Evolutionary conservation across 2,329 filamentous ascomycete species (phyloP).

Genomic region (Penicillium sp.): DNA sequence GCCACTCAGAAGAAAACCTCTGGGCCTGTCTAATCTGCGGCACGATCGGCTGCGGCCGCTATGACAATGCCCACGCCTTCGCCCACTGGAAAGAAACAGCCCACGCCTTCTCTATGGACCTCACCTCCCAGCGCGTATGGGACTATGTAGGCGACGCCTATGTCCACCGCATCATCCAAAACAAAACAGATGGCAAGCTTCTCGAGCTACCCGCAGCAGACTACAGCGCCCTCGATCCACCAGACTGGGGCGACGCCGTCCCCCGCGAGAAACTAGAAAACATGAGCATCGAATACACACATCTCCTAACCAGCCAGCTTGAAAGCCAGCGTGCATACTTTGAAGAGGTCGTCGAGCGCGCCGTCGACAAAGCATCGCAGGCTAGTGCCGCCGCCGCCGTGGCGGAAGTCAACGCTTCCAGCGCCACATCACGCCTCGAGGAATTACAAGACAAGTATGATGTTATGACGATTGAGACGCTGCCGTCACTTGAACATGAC

Average conservation of each 20-base stretch:
- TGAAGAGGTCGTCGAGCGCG: conserved; percentile 80
- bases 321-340: conserved; percentile 91
- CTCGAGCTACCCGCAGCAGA: conserved; percentile 69
- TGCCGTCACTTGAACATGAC: conserved; percentile 64
- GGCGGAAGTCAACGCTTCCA: conserved; percentile 57
- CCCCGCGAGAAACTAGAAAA: conserved; percentile 58
- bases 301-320: conserved; percentile 82
- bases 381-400: conserved; percentile 49
- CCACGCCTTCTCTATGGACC: conserved; percentile 86
- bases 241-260: conserved; percentile 40
- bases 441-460: conserved; percentile 51
- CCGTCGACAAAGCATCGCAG: conserved; percentile 76
- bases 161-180: conserved; percentile 88
- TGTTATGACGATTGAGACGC: conserved; percentile 46
- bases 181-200: conserved; percentile 84
- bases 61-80: conserved; percentile 87
- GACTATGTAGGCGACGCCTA: conserved; percentile 94
- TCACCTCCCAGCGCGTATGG: conserved; percentile 92
- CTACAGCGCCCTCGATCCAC: conserved; percentile 36
- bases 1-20: conserved; percentile 69
- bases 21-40: conserved; percentile 96
- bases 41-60: conserved; percentile 83
- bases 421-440: conserved; percentile 48
- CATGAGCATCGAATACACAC: conserved; percentile 88
- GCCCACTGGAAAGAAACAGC: conserved; percentile 82